These are phyloP conservation scores for Friedmanniomyces simplex DNA, from an alignment of 495 filamentous ascomycete genomes.

Conservation along the genomic window DNA sequence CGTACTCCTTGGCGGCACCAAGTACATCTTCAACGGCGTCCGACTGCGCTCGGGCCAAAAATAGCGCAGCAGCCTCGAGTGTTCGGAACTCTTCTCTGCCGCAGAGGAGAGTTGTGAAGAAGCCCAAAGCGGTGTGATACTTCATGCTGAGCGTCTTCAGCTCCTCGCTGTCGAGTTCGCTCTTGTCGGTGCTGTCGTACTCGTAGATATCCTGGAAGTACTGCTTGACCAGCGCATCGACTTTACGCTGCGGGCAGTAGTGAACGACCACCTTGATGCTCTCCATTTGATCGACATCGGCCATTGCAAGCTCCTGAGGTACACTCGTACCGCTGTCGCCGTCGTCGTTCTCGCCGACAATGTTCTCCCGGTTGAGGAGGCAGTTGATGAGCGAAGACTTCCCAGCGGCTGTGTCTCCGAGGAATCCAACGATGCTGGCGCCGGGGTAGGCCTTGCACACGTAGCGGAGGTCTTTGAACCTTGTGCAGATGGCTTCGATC, in stretches of 20 bases:
- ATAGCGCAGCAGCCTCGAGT: background rate
- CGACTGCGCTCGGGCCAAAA: background rate
- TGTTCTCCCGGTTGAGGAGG: background rate
- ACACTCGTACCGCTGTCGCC: background rate
- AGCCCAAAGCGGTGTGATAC: background rate
- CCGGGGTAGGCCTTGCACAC: background rate
- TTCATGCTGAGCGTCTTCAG: background rate
- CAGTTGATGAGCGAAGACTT: conserved; percentile 4
- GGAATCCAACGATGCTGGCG: background rate
- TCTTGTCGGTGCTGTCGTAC: background rate
- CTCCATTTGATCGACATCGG: background rate
- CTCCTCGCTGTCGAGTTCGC: conserved; percentile 1
- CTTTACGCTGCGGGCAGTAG: background rate
- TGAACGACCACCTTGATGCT: background rate
- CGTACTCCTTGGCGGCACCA: background rate
- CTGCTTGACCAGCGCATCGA: background rate
- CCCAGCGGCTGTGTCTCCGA: conserved; percentile 1
- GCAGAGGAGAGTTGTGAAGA: conserved; percentile 1
- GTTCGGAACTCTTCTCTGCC: background rate
- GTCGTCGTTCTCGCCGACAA: background rate
- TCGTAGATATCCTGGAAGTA: background rate
- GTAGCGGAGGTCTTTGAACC: background rate
- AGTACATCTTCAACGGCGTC: background rate
- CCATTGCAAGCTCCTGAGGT: background rate
- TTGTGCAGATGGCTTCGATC: background rate